Conservation (phyloP, 345 rosid genomes). For the Lepidium aucheri region DNA sequence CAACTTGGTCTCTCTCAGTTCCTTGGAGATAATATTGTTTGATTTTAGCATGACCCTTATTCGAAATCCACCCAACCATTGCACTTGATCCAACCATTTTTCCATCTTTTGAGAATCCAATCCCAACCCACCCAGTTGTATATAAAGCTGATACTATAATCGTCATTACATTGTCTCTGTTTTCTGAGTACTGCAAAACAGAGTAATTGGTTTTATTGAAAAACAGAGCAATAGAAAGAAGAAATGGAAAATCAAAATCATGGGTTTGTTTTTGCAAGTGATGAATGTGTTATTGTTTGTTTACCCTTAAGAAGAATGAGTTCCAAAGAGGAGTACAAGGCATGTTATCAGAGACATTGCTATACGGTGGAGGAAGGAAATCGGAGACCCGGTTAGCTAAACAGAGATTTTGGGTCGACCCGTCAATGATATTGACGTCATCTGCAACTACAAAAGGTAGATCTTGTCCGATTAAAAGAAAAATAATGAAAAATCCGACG, state of each 20-base stretch:
- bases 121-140: slow-evolving; percentile 89
- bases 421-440: not conserved
- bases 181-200: slow-evolving; percentile 52
- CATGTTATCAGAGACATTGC: slow-evolving; percentile 45
- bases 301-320: slow-evolving; percentile 70
- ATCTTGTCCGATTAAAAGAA: slow-evolving; percentile 18
- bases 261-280: not conserved
- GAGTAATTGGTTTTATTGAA: not conserved
- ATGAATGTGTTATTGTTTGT: not conserved
- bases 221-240: not conserved
- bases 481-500: slow-evolving; percentile 27
- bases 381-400: slow-evolving; percentile 33
- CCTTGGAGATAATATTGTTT: slow-evolving; percentile 79
- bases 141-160: slow-evolving; percentile 67
- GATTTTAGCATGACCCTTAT: slow-evolving; percentile 63
- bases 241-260: not conserved
- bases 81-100: slow-evolving; percentile 89
- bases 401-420: slow-evolving; percentile 38
- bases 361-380: slow-evolving; percentile 77
- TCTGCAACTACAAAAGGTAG: slow-evolving; percentile 19
- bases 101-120: slow-evolving; percentile 85
- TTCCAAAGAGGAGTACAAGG: slow-evolving; percentile 74
- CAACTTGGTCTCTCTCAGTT: slow-evolving; percentile 44
- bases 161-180: slow-evolving; percentile 57
- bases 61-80: slow-evolving; percentile 80